Evolutionary conservation across 2,329 filamentous ascomycete genomes (phyloP), one percentile per base, ranked within the genome.

Genomic region (Diaporthe velutina): DNA sequence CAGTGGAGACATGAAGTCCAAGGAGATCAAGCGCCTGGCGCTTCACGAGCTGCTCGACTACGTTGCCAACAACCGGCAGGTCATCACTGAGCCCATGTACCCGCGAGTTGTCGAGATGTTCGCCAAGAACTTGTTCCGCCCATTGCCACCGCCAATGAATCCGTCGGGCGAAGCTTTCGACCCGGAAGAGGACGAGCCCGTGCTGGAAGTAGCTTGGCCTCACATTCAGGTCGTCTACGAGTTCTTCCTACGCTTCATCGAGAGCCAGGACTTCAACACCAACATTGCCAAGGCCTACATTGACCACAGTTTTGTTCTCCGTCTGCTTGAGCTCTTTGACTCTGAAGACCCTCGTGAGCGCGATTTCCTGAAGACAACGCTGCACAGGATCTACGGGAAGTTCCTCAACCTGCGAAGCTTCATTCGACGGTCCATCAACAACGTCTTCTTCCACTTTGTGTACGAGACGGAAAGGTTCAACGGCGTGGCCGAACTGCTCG

Each of bases 141-240:
- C 97, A 2, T 98, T 99, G 76, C 97, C 97, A 54, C 97, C 97
- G 5, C 97, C 97, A 10, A 95, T 98, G 87, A 98, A 98, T 80
- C 97, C 97, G 3, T 97, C 98, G 85, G 97, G 97, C 76, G 97
- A 99, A 84, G 97, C 97, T 1, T 99, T 98, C 81, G 97, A 99
- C 82, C 97, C 97, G 0, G 97, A 99, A 84, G 97, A 99, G 86
- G 97, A 99, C 79, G 97, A 99, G 83, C 97, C 97, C 1, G 97
- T 99, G 45, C 89, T 99, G 74, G 97, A 99, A 86, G 97, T 99
- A 48, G 97, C 97, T 7, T 99, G 97, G 97, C 97, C 97, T 10
- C 97, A 99, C 83, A 99, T 99, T 76, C 97, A 99, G 85, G 97
- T 99, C 73, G 97, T 99, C 54, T 99, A 99, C 85, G 97, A 99